Evolutionary conservation across 2,329 filamentous ascomycete species (phyloP).

Genomic region (Thelonectria discophora): DNA sequence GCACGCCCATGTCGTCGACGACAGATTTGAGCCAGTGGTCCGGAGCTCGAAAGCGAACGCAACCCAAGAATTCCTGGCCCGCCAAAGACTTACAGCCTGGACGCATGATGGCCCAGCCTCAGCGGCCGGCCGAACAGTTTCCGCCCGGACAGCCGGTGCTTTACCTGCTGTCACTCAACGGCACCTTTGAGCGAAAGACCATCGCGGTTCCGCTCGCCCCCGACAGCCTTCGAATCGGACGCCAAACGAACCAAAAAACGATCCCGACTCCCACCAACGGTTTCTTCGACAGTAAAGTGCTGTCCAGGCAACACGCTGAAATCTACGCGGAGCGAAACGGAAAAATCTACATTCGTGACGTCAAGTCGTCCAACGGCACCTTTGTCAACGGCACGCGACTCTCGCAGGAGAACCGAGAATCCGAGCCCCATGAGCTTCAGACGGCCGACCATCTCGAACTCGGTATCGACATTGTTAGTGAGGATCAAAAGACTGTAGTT

Average conservation of each 20-base stretch:
- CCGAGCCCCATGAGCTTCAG: slow-evolving; percentile 91
- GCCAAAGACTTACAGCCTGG: slow-evolving; percentile 55
- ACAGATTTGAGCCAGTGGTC: slow-evolving; percentile 63
- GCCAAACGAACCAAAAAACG: slow-evolving; percentile 97
- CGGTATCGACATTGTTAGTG: slow-evolving; percentile 97
- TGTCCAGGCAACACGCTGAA: slow-evolving; percentile 95
- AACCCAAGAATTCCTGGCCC: slow-evolving; percentile 61
- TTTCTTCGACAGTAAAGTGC: slow-evolving; percentile 97
- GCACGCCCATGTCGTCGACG: slow-evolving; percentile 57
- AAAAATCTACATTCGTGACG: slow-evolving; percentile 94
- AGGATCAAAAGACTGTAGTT: slow-evolving; percentile 97
- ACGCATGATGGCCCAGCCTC: slow-evolving; percentile 53
- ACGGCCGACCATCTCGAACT: slow-evolving; percentile 93
- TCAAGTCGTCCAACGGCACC: slow-evolving; percentile 98
- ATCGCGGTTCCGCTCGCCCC: slow-evolving; percentile 92
- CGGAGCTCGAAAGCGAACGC: slow-evolving; percentile 61
- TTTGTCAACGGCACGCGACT: slow-evolving; percentile 94
- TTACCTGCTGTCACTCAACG: slow-evolving; percentile 89
- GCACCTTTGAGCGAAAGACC: slow-evolving; percentile 96
- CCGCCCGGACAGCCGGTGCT: slow-evolving; percentile 78
- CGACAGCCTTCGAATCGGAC: slow-evolving; percentile 93
- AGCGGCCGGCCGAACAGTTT: slow-evolving; percentile 71
- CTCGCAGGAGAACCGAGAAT: slow-evolving; percentile 94
- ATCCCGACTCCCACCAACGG: slow-evolving; percentile 90
- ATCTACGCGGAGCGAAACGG: slow-evolving; percentile 88